Percentiles rank a stretch among this genome's conserved stretches.
Conservation (phyloP, 805 yeast genomes). For the Candida caryicola region DNA sequence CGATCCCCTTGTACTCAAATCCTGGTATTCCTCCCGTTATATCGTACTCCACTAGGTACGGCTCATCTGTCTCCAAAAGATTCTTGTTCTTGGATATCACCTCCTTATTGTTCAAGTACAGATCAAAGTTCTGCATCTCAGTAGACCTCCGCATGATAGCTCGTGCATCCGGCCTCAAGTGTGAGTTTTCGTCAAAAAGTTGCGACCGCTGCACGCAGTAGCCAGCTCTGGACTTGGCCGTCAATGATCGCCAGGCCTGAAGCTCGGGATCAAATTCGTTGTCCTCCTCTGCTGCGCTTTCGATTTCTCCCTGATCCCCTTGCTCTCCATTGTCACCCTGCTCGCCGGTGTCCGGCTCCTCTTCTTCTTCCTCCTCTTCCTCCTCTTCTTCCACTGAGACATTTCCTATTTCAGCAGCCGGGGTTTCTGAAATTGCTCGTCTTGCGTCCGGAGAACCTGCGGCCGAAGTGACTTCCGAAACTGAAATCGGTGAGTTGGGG, state of each 20-base stretch:
- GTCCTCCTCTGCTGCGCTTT: constrained; percentile 45
- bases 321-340: constrained; percentile 21
- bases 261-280: constrained; percentile 73
- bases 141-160: constrained; percentile 66
- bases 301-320: constrained; percentile 31
- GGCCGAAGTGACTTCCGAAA: constrained; percentile 7
- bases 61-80: constrained; percentile 54
- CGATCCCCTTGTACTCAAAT: constrained; percentile 50
- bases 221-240: constrained; percentile 75
- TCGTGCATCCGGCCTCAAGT: constrained; percentile 61
- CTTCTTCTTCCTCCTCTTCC: constrained; percentile 35
- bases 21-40: constrained; percentile 78
- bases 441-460: constrained; percentile 12
- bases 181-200: constrained; percentile 56
- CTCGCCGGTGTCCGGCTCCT: no score
- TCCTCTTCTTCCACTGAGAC: constrained; percentile 25
- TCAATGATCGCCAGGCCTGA: constrained; percentile 79
- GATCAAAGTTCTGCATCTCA: constrained; percentile 62
- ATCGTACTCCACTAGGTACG: constrained; percentile 79
- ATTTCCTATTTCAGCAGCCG: constrained; percentile 22
- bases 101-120: constrained; percentile 39
- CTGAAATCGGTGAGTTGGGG: constrained; percentile 15
- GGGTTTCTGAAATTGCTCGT: constrained; percentile 9
- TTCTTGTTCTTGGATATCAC: constrained; percentile 43
- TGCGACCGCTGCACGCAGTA: constrained; percentile 66